Percentiles rank a stretch among this genome's conserved stretches.
phyloP scores from a whole-genome alignment of 805 yeast genomes.

The Wickerhamia fluorescens region DNA sequence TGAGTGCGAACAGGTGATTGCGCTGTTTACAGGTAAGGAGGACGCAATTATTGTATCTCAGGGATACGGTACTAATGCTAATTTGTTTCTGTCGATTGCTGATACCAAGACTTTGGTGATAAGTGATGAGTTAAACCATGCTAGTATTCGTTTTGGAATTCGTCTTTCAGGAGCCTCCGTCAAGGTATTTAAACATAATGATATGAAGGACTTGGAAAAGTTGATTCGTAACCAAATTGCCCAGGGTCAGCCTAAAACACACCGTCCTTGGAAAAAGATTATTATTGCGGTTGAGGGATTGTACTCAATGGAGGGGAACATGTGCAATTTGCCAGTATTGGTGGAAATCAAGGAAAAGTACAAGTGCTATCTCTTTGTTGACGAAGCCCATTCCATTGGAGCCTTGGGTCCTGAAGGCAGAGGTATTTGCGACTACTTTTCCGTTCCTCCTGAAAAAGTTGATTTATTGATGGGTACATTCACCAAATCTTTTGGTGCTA shows the following conservation, averaged over 20 bases:
- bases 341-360: conserved; percentile 74
- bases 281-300: conserved; percentile 86
- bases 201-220: conserved; percentile 72
- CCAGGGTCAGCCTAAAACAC: conserved; percentile 91
- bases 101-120: conserved; percentile 86
- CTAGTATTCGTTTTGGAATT: conserved; percentile 92
- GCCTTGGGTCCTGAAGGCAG: conserved; percentile 95
- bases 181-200: conserved; percentile 87
- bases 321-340: conserved; percentile 72
- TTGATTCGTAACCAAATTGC: conserved; percentile 77
- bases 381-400: conserved; percentile 98
- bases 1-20: conserved; percentile 69
- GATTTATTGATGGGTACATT: conserved; percentile 97
- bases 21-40: conserved; percentile 86
- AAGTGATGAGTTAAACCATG: conserved; percentile 91
- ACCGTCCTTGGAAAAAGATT: conserved; percentile 92
- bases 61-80: conserved; percentile 96
- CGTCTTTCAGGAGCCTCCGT: conserved; percentile 90
- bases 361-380: conserved; percentile 84
- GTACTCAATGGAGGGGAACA: conserved; percentile 88
- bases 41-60: conserved; percentile 80
- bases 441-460: conserved; percentile 63
- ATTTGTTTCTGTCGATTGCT: conserved; percentile 72
- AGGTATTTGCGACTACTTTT: conserved; percentile 93
- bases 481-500: conserved; percentile 96